These are phyloP conservation scores for Tricholoma saponaceum DNA, from an alignment of 768 basidiomycete genomes.

Conservation along the genomic window DNA sequence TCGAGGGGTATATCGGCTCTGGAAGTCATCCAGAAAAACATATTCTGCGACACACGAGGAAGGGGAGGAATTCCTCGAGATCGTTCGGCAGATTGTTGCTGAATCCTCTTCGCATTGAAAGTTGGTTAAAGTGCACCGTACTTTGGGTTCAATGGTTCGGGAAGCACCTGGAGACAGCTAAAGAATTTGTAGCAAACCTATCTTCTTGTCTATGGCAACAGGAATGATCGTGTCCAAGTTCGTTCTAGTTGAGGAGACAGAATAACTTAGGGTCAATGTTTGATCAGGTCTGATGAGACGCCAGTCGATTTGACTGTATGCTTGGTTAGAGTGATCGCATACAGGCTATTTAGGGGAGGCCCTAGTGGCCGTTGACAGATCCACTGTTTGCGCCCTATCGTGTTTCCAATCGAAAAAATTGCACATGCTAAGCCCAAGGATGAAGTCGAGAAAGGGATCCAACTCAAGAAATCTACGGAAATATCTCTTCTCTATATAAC, in stretches of 20 bases:
- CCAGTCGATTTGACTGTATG: too few species aligned
- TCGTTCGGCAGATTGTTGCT: constrained; percentile 31
- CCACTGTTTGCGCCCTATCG: not conserved
- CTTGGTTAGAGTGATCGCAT: too few species aligned
- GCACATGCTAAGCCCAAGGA: not conserved
- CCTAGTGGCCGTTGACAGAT: not conserved
- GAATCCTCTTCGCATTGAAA: constrained; percentile 5
- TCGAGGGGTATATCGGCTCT: constrained; percentile 54
- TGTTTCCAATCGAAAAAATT: not conserved
- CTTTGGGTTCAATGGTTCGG: not conserved
- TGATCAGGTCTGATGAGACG: too few species aligned
- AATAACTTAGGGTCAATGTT: too few species aligned
- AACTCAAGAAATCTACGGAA: not conserved
- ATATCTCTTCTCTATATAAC: too few species aligned
- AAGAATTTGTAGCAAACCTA: not conserved
- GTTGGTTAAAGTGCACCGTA: not conserved
- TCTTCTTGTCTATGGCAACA: not conserved
- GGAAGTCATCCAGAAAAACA: constrained; percentile 40
- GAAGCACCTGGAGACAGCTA: not conserved
- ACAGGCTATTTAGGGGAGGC: too few species aligned
- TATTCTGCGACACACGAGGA: constrained; percentile 16
- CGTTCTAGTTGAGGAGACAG: too few species aligned
- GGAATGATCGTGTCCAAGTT: too few species aligned
- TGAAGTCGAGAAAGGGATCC: not conserved
- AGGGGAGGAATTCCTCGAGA: constrained; percentile 31